Percentiles rank a stretch among this genome's conserved stretches.
phyloP scores from a whole-genome alignment of 1,284 basidiomycete genomes.

The Trichosporon coremiiforme region DNA sequence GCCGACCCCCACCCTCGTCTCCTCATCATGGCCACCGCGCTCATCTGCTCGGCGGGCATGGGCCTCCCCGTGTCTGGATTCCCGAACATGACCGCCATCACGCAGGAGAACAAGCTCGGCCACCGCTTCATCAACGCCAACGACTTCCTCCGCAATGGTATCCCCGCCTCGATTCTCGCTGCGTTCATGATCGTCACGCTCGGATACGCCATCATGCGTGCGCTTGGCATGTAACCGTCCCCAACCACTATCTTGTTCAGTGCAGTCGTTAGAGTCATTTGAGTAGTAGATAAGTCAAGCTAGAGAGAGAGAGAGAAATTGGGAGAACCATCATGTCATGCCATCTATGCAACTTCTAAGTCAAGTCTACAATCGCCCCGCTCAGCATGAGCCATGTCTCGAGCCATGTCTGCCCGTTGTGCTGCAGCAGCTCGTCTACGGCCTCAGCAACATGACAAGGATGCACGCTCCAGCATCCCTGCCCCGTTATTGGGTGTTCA shows the following conservation, averaged over 20 bases:
- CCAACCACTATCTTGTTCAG: too few species aligned
- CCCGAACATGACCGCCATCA: slow-evolving; percentile 95
- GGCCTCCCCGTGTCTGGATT: slow-evolving; percentile 97
- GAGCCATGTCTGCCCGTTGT: slow-evolving; percentile 36
- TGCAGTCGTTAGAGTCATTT: too few species aligned
- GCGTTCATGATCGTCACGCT: slow-evolving; percentile 78
- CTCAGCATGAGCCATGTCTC: slow-evolving; percentile 49
- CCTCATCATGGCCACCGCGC: slow-evolving; percentile 82
- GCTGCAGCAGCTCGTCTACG: slow-evolving; percentile 35
- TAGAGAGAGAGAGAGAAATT: neutral
- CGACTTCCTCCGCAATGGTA: slow-evolving; percentile 91
- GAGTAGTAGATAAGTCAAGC: neutral
- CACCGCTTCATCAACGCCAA: slow-evolving; percentile 79
- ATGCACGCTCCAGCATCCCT: slow-evolving; percentile 42
- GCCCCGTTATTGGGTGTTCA: slow-evolving; percentile 42
- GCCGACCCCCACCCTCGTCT: slow-evolving; percentile 70
- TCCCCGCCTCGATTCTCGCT: slow-evolving; percentile 86
- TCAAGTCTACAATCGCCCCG: slow-evolving; percentile 37
- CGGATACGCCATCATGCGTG: slow-evolving; percentile 67
- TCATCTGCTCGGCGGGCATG: slow-evolving; percentile 96
- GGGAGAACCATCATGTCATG: neutral
- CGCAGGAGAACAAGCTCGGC: slow-evolving; percentile 93
- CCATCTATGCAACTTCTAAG: slow-evolving; percentile 1
- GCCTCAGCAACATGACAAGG: slow-evolving; percentile 40
- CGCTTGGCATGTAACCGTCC: slow-evolving; percentile 25